Base-by-base conservation (phyloP, 805 yeast species). In the Kuraishia capsulata region DNA sequence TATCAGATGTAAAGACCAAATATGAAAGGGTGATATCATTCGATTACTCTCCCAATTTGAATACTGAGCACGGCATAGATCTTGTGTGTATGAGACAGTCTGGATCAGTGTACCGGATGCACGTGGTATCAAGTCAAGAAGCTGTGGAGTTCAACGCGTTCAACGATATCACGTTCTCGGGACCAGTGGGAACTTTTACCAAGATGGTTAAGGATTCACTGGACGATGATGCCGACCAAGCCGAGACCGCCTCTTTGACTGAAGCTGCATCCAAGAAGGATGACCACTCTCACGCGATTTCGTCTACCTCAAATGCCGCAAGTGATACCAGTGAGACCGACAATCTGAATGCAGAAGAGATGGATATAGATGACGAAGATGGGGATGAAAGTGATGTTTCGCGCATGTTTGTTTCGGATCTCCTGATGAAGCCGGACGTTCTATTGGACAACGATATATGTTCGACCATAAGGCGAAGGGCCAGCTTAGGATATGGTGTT, bases 61-160 rank as follows among this genome's bases (percentile, higher is more conserved):
- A 51, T 4, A 62, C 75, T 2, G 59, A 54, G n/a, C 69, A 78
- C 18, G 71, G 76, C 1, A 71, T 83, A 6, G 77, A 81, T 47
- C 67, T 85, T 41, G 76, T 89, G 21, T 88, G 97, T 56, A 81
- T 89, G 82, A 67, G 96, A 45, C 94, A 86, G 50, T 83, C 95
- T 1, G 97, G 97, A 3, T 81, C 85, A 38, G 78, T 88, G 0
- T 88, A 83, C 57, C 67, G 81, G 41, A 84, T 84, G 89, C 73
- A 81, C 0, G 83, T 81, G 0, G 59, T 65, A 1, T 90, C 84
- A 52, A 72, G 82, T 36, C 78, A 78, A 24, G 76, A 76, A 28
- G 66, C 78, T 6, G 53, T 82, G 6, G 65, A 64, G 13, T 82
- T 88, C 57, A 83, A 78, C 47, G 76, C 90, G 1, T 71, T 66